A percentile compares a stretch with the other conserved stretches of the same genome.
Conservation (phyloP, 441 rosid species). For the Isatis lusitanica region DNA sequence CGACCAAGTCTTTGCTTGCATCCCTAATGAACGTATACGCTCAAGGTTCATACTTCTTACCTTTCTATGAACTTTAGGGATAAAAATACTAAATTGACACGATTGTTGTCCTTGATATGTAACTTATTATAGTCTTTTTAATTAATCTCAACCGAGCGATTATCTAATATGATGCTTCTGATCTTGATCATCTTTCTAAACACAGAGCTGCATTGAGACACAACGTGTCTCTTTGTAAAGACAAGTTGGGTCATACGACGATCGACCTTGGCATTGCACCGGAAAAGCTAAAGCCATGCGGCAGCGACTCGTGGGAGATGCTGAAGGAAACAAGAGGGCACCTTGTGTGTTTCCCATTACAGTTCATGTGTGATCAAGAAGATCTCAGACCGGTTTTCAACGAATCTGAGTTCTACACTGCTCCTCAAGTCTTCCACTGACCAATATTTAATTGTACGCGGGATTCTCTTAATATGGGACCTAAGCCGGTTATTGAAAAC, state of each 20-base stretch:
- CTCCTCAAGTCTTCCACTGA: slow-evolving; percentile 74
- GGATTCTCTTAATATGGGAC: not conserved
- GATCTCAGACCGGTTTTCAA: slow-evolving; percentile 65
- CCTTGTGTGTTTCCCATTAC: slow-evolving; percentile 67
- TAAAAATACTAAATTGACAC: not conserved
- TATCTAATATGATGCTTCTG: not conserved
- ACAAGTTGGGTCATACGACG: slow-evolving; percentile 62
- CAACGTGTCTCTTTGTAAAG: slow-evolving; percentile 46
- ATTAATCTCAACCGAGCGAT: not conserved
- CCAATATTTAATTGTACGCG: not conserved
- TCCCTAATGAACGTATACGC: slow-evolving; percentile 64
- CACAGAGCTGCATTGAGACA: slow-evolving; percentile 55
- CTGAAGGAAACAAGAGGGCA: slow-evolving; percentile 55
- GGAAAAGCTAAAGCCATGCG: slow-evolving; percentile 45
- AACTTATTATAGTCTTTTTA: not conserved
- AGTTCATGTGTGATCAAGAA: slow-evolving; percentile 64
- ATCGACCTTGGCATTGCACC: slow-evolving; percentile 72
- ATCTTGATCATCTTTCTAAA: slow-evolving; percentile 12
- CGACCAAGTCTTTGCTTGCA: slow-evolving; percentile 67
- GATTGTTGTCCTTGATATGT: not conserved
- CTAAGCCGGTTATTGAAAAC: not conserved
- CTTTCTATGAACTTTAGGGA: not conserved
- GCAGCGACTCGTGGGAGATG: slow-evolving; percentile 47
- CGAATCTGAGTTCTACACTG: slow-evolving; percentile 70
- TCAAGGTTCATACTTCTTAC: slow-evolving; percentile 45